These are phyloP conservation scores for Fusarium sp. DNA, from an alignment of 2,329 filamentous ascomycete species.

Conservation along the genomic window DNA sequence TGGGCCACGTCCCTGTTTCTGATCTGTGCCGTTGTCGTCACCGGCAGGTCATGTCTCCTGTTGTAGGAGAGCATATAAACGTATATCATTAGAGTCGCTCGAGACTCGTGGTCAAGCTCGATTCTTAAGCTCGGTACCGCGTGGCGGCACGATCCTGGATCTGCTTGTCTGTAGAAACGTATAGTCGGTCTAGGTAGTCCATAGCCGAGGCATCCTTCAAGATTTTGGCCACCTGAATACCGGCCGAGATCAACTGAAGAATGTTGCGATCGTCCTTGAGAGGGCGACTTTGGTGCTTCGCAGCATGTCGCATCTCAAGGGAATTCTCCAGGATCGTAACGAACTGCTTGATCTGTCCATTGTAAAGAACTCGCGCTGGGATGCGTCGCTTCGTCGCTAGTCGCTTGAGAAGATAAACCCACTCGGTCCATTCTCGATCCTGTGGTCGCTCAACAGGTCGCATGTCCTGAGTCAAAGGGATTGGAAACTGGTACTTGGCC, in stretches of 20 bases:
- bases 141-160: slow-evolving; percentile 73
- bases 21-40: slow-evolving; percentile 43
- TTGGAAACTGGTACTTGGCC: slow-evolving; percentile 90
- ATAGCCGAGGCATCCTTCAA: slow-evolving; percentile 85
- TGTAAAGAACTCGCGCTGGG: slow-evolving; percentile 84
- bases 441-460: slow-evolving; percentile 77
- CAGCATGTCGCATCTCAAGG: slow-evolving; percentile 86
- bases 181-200: slow-evolving; percentile 83
- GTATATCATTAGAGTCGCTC: slow-evolving; percentile 45
- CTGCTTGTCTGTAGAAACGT: slow-evolving; percentile 82
- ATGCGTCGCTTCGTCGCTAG: slow-evolving; percentile 88
- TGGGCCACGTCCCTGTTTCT: slow-evolving; percentile 43
- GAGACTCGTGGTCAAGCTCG: slow-evolving; percentile 40
- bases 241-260: slow-evolving; percentile 86
- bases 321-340: slow-evolving; percentile 90
- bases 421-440: slow-evolving; percentile 90
- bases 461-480: slow-evolving; percentile 85
- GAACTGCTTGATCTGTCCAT: slow-evolving; percentile 91
- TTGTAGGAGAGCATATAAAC: slow-evolving; percentile 42
- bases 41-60: slow-evolving; percentile 42
- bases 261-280: slow-evolving; percentile 91
- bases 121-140: slow-evolving; percentile 49
- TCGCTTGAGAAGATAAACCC: slow-evolving; percentile 87
- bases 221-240: slow-evolving; percentile 88
- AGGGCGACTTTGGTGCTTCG: slow-evolving; percentile 83